phyloP scores from a whole-genome alignment of 2,329 filamentous ascomycete species.

The Colletotrichum limetticola region DNA sequence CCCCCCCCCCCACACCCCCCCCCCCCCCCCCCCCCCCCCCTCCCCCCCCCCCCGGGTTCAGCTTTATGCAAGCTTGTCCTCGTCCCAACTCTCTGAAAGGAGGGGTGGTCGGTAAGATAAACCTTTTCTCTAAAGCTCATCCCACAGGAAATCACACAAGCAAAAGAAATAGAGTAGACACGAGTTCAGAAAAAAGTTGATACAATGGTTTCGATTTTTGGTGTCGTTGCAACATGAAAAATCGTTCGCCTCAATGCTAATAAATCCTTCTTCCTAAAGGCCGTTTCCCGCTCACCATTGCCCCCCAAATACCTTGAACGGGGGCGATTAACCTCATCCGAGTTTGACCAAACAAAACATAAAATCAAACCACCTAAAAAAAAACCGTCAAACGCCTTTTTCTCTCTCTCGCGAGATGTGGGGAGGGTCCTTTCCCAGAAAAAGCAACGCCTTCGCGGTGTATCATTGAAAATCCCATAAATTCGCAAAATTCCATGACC shows the following conservation, averaged over 20 bases:
- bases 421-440: background rate
- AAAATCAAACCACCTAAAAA: background rate
- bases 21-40: too few relatives aligned
- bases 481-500: background rate
- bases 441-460: constrained; percentile 34
- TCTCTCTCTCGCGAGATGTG: background rate
- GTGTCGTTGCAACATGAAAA: background rate
- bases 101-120: background rate
- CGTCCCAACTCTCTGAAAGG: constrained; percentile 4
- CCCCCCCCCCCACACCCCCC: background rate
- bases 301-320: background rate
- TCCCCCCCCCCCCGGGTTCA: background rate
- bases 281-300: background rate
- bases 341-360: background rate
- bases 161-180: background rate
- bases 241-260: background rate
- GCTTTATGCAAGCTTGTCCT: constrained; percentile 12
- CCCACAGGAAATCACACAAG: background rate
- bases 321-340: background rate
- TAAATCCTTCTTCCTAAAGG: background rate
- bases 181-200: background rate
- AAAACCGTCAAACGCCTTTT: constrained; percentile 10
- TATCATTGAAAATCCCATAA: constrained; percentile 17
- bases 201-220: constrained; percentile 9
- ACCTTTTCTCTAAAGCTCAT: background rate